Base-by-base conservation (phyloP, 306 rosid genomes). In the Quercus bicolor region DNA sequence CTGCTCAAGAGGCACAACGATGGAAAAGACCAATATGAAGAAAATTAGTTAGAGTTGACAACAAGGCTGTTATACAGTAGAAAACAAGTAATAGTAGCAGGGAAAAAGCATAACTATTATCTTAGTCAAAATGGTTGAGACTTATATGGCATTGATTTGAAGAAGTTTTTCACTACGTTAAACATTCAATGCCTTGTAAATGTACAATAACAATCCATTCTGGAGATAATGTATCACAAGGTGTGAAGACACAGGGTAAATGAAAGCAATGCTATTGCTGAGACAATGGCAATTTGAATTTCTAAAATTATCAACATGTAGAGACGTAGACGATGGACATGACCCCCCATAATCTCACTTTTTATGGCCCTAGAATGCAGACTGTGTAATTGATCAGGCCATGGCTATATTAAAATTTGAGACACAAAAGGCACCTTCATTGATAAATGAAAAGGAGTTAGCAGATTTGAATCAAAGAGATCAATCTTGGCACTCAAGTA, bases 1-100 rank as follows among this genome's bases (percentile, higher is more conserved):
- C 99, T 93, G 91, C 77, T 74, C 68, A 69, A 71, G 33, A 53
- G 75, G 51, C n/a, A 52, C n/a, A 52, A 53, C 23, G 53, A 72
- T 31, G 68, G 19, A 68, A 82, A 75, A 64, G 56, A 70, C 64
- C 68, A 85, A 77, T 77, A 71, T 0, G 65, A 59, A 82, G 20
- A n/a, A 82, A 82, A 85, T 75, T 78, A 86, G 79, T 64, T 64
- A 77, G 55, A 43, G 51, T 54, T 40, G 21, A 70, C 43, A 68
- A 76, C 29, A 62, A 77, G 52, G 62, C 62, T 55, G n/a, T 29
- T 51, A 51, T 12, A 54, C 62, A 77, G 54, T 20, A 57, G 73
- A 23, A 53, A 64, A 66, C 21, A 43, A 45, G 7, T 20, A 13
- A 66, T 14, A 59, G 31, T 0, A 48, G 51, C 18, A 65, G 40